phyloP scores from a whole-genome alignment of 768 basidiomycete species.

The Xanthoconium stramineum region DNA sequence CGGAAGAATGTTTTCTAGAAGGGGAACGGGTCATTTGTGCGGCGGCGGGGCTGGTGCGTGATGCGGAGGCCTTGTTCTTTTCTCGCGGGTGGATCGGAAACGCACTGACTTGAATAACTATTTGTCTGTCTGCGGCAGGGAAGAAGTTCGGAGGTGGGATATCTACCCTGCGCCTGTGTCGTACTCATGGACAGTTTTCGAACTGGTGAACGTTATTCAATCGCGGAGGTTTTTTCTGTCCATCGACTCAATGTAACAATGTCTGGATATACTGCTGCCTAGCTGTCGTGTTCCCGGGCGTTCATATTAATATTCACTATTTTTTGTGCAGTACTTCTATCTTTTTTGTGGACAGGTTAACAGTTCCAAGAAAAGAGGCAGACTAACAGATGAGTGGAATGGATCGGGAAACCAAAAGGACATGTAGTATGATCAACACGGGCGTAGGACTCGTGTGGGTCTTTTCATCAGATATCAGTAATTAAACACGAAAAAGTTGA shows the following conservation, averaged over 20 bases:
- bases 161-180: background rate
- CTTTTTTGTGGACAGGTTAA: background rate
- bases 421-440: too few species aligned
- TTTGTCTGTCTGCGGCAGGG: background rate
- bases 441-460: too few species aligned
- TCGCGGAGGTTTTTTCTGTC: background rate
- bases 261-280: background rate
- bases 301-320: background rate
- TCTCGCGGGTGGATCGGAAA: background rate
- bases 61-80: background rate
- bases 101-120: background rate
- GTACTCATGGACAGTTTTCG: background rate
- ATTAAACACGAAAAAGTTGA: too few species aligned
- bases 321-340: too few species aligned
- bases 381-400: too few species aligned
- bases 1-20: constrained; percentile 17
- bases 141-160: background rate
- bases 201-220: background rate
- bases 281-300: background rate
- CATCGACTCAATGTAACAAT: background rate
- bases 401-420: too few species aligned
- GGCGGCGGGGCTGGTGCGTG: background rate
- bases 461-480: too few species aligned
- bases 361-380: background rate
- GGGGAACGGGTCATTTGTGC: constrained; percentile 14